Evolutionary conservation across 2,329 filamentous ascomycete species (phyloP).

Genomic region (Grosmannia clavigera): DNA sequence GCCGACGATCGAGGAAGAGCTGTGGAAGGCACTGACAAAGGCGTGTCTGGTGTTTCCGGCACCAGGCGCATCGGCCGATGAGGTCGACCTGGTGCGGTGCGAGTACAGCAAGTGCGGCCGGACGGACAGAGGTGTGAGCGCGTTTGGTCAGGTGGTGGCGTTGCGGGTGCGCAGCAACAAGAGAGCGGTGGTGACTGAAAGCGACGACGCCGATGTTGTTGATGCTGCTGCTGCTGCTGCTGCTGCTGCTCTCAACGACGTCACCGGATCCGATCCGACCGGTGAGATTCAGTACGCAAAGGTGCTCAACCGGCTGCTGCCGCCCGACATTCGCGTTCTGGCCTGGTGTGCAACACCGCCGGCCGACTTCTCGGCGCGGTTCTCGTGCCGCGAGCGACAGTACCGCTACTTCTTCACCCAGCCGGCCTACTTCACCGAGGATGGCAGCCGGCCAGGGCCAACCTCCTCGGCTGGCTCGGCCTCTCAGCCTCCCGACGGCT

Average conservation of each 20-base stretch:
- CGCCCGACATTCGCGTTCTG: slow-evolving; percentile 76
- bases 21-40: slow-evolving; percentile 84
- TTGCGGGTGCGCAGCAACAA: slow-evolving; percentile 69
- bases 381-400: slow-evolving; percentile 79
- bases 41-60: slow-evolving; percentile 68
- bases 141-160: slow-evolving; percentile 90
- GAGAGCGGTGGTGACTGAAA: not conserved
- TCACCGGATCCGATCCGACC: slow-evolving; percentile 43
- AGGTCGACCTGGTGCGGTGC: slow-evolving; percentile 68
- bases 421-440: slow-evolving; percentile 64
- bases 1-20: slow-evolving; percentile 80
- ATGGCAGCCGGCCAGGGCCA: not conserved
- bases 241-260: slow-evolving; percentile 42
- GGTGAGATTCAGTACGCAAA: slow-evolving; percentile 69
- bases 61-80: slow-evolving; percentile 28
- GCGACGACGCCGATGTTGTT: slow-evolving; percentile 15
- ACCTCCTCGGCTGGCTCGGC: not conserved
- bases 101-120: slow-evolving; percentile 93
- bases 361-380: slow-evolving; percentile 72
- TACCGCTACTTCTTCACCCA: slow-evolving; percentile 99
- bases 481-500: slow-evolving; percentile 45
- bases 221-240: slow-evolving; percentile 29
- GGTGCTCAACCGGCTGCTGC: slow-evolving; percentile 76
- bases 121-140: slow-evolving; percentile 86
- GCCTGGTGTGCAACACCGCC: slow-evolving; percentile 87